Base-by-base conservation (phyloP, 257 asterid genomes). In the Solanum clarkiae region DNA sequence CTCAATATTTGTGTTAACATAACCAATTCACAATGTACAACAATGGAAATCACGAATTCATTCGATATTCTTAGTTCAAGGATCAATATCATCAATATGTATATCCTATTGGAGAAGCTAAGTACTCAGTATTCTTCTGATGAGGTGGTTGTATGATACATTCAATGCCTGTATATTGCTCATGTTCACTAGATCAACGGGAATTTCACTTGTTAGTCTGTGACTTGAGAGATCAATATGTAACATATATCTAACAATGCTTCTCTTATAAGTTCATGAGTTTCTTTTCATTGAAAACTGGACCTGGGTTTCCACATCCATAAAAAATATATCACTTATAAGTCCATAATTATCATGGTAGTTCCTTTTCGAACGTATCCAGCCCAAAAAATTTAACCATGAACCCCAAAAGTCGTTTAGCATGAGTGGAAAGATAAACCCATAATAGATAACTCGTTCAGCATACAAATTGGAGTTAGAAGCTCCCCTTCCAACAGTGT, bases 341-440 rank as follows among this genome's bases (percentile, higher is more conserved):
- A 32, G 1, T 68, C 7, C 75, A 0, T 8, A 0, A 13, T 3
- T 16, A 68, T 1, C 2, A 14, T 68, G 49, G 51, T 69, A 13
- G 2, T 69, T 26, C 26, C 77, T 36, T 36, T 44, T 36, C 0
- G 0, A 69, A 36, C n/a, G 2, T 11, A 6, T 45, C 80, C 57
- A 72, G 0, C 0, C 0, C 80, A 18, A 0, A 8, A 71, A 71
- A 0, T 0, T 4, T 17, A 5, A 44, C 80, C 80, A 10, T 1
- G 6, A 1, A 8, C 0, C 10, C 0, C 0, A 5, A 6, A 7
- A 8, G 7, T 14, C 3, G 0, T 32, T 32, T 4, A 32, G 36
- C 4, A 32, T 32, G 36, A 32, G 36, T 32, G 36, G 36, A 32
- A 32, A 32, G 36, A 83, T 4, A 83, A 56, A 10, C 66, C 85